Base-by-base conservation (phyloP, 768 basidiomycete genomes). In the Paxillus involutus region DNA sequence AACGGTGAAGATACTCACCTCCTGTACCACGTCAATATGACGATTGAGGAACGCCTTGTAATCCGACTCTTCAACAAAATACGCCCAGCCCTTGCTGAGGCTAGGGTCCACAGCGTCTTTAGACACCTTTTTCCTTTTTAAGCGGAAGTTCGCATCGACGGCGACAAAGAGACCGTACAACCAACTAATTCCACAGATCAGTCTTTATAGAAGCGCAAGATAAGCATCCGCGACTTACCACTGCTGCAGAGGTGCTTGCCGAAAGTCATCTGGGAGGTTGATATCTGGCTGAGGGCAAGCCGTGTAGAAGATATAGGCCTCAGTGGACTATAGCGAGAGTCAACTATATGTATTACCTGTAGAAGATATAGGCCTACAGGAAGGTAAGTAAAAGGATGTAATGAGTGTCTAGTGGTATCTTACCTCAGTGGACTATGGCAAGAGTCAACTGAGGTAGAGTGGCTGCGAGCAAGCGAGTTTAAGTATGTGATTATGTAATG, bases 91-190 rank as follows among this genome's bases (percentile, higher is more conserved):
- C 0, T 57, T 44, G 12, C 60, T 59, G 7, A 71, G 62, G n/a
- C 56, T 47, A 0, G 66, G 65, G 47, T 69, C 65, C 0, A 48
- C 17, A 0, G 1, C 24, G 10, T 60, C 58, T 2, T 46, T 60
- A 1, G 50, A 62, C 0, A 63, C 59, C 19, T 57, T 58, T 37
- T 57, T 53, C 6, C 62, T 46, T 49, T 69, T 70, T 12, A 72
- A 56, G 0, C 68, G 57, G 52, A 73, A 74, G 57, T 72, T 72
- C 2, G 70, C 69, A 54, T 72, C 71, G 4, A 73, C 62, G 0
- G 61, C 63, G 5, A 72, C 44, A 49, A 68, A 67, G 6, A 44
- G 33, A 1, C 21, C 26, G 17, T 51, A 44, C 3, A 37, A 11
- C 35, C 16, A 37, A 16, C 36, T 37, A 37, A 37, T 12, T 12